Evolutionary conservation across 208 protist genomes (phyloP).

Genomic region (Phytomonas sp.): DNA sequence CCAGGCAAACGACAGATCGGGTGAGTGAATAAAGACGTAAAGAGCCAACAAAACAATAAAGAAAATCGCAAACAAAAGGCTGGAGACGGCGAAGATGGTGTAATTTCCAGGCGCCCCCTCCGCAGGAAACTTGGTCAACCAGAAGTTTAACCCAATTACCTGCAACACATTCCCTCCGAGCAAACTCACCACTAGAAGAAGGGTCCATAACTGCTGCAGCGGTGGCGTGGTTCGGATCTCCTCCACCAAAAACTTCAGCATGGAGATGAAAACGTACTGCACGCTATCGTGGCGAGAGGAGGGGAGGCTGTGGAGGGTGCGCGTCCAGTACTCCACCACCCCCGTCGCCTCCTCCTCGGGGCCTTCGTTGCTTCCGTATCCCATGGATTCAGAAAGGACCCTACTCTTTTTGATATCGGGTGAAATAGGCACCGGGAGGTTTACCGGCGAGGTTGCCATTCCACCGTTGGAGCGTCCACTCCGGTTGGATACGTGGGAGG

Average conservation of each 20-base stretch:
- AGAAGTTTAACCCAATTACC: conserved; percentile 80
- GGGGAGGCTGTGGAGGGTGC: background rate
- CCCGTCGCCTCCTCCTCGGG: background rate
- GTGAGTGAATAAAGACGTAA: conserved; percentile 39
- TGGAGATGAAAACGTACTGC: background rate
- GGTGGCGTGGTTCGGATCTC: conserved; percentile 16
- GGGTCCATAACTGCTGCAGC: conserved; percentile 26
- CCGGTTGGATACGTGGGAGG: background rate
- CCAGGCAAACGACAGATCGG: conserved; percentile 33
- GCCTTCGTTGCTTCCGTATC: background rate
- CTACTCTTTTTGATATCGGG: background rate
- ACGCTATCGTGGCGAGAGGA: background rate
- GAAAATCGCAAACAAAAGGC: conserved; percentile 47
- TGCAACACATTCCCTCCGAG: conserved; percentile 64
- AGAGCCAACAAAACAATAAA: conserved; percentile 44
- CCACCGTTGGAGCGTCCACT: background rate
- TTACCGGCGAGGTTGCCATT: background rate
- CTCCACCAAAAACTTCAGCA: conserved; percentile 10
- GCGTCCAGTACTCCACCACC: background rate
- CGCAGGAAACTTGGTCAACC: conserved; percentile 51
- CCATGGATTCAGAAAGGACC: background rate
- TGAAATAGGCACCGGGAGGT: background rate
- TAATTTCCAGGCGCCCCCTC: conserved; percentile 51
- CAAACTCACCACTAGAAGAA: conserved; percentile 42
- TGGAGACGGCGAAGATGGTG: conserved; percentile 67